Conservation (phyloP, 1,284 basidiomycete species). For the Exobasidium cylindrosporum region DNA sequence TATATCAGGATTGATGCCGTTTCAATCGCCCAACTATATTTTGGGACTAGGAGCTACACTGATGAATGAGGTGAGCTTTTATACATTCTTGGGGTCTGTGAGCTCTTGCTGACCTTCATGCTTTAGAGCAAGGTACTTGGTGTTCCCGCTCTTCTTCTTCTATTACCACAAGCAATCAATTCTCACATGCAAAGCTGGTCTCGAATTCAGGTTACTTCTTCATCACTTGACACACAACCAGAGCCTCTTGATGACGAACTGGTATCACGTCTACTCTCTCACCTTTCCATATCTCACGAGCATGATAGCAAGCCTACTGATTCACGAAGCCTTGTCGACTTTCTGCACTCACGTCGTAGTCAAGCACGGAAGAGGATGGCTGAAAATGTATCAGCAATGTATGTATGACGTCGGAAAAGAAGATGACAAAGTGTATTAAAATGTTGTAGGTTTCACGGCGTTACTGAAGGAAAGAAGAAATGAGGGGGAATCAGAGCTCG, state of each 20-base stretch:
- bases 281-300: not conserved
- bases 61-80: not conserved
- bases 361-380: not conserved
- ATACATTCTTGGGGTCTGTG: not conserved
- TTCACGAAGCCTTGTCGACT: not conserved
- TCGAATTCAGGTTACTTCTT: not conserved
- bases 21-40: constrained; percentile 3
- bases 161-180: not conserved
- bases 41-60: constrained; percentile 3
- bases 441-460: too few species aligned
- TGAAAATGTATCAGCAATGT: constrained; percentile 2
- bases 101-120: not conserved
- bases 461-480: too few species aligned
- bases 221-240: not conserved
- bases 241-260: constrained; percentile 1
- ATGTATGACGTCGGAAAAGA: not conserved
- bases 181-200: constrained; percentile 1
- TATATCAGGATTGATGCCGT: not conserved
- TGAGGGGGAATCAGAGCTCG: too few species aligned
- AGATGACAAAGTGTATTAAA: too few species aligned
- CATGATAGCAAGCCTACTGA: not conserved
- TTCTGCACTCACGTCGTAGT: not conserved
- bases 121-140: not conserved
- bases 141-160: not conserved
- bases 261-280: not conserved